These are phyloP conservation scores for Chlorella sorokiniana DNA, from an alignment of 139 green algal genomes.

Conservation along the genomic window DNA sequence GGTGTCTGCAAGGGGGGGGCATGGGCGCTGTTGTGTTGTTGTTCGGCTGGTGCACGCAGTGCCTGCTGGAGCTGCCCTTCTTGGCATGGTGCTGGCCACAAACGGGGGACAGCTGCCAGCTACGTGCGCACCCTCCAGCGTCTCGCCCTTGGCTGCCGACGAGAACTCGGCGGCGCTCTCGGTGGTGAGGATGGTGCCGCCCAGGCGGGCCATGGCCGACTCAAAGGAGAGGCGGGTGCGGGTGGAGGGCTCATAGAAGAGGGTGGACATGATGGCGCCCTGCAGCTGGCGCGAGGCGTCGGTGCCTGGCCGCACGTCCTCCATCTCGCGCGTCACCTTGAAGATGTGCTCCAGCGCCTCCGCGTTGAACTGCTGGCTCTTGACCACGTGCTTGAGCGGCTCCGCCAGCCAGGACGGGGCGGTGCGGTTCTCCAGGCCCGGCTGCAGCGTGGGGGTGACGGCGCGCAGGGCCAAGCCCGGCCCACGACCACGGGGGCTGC, in stretches of 20 bases:
- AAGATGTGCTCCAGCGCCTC: constrained; percentile 88
- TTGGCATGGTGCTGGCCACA: too few species aligned
- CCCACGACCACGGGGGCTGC: not conserved
- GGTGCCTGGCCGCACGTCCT: constrained; percentile 61
- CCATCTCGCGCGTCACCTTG: constrained; percentile 75
- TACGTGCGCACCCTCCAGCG: constrained; percentile 80
- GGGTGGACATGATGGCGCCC: constrained; percentile 91
- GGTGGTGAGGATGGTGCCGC: constrained; percentile 93
- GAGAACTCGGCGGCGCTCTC: constrained; percentile 97
- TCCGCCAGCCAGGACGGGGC: constrained; percentile 27
- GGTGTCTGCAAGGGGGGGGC: constrained; percentile 80
- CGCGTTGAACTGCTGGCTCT: constrained; percentile 91
- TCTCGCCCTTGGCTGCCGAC: constrained; percentile 98
- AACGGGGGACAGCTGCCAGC: not conserved
- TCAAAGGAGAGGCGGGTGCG: constrained; percentile 98
- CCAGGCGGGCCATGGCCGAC: constrained; percentile 91
- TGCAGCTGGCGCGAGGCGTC: constrained; percentile 71
- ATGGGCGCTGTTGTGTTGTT: not conserved
- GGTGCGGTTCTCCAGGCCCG: constrained; percentile 11
- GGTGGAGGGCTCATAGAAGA: constrained; percentile 99
- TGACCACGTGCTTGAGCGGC: constrained; percentile 77
- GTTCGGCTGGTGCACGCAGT: too few species aligned
- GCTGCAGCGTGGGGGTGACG: constrained; percentile 25
- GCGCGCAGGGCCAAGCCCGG: not conserved
- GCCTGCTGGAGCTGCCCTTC: too few species aligned